A percentile compares a stretch with the other conserved stretches of the same genome.
phyloP scores from a whole-genome alignment of 306 rosid genomes.

The Prosopis cineraria region DNA sequence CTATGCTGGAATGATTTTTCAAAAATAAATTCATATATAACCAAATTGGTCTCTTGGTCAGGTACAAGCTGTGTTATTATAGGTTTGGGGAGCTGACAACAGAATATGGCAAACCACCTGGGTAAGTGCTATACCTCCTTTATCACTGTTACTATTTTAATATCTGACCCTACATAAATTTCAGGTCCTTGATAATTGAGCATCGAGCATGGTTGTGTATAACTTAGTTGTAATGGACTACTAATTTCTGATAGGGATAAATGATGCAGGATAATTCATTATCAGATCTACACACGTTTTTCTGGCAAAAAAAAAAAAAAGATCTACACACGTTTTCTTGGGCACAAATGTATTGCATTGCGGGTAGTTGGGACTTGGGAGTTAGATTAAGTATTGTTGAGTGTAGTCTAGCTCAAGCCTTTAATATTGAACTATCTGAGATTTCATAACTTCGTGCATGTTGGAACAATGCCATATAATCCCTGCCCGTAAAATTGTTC shows the following conservation, averaged over 20 bases:
- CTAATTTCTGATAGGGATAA: neutral
- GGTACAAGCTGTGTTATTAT: constrained; percentile 96
- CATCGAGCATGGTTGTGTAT: neutral
- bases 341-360: neutral
- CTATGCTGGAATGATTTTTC: neutral
- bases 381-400: constrained; percentile 5
- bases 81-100: constrained; percentile 97
- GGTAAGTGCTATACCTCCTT: constrained; percentile 55
- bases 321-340: no score
- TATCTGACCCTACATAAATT: neutral
- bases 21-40: neutral
- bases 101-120: constrained; percentile 97
- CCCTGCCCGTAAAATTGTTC: neutral
- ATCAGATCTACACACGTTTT: neutral
- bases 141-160: constrained; percentile 19
- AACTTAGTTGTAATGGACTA: neutral
- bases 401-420: neutral
- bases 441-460: neutral
- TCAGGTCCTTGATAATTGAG: neutral
- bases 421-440: neutral
- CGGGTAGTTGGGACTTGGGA: neutral
- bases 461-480: neutral
- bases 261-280: neutral
- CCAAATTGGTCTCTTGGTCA: constrained; percentile 34
- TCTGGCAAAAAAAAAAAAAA: no score